Conservation (phyloP, 164 flowering plant genomes). For the Saururus chinensis region DNA sequence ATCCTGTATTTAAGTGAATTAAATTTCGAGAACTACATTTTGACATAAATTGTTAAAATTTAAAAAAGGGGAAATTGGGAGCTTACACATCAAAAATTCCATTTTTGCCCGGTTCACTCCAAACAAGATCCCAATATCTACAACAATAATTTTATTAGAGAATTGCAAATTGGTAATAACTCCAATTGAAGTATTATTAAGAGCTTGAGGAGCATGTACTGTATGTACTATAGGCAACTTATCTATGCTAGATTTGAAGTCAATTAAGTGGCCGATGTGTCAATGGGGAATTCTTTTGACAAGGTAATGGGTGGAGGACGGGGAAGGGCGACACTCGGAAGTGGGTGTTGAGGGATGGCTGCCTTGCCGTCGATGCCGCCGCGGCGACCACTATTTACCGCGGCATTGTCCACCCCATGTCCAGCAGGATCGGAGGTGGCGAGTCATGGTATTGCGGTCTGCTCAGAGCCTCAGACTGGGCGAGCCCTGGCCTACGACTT, state of each 20-base stretch:
- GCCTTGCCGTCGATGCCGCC: slow-evolving; percentile 88
- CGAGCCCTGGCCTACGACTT: slow-evolving; percentile 51
- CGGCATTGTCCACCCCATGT: slow-evolving; percentile 69
- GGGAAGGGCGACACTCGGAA: slow-evolving; percentile 70
- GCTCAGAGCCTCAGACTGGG: slow-evolving; percentile 32
- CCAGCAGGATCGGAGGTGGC: slow-evolving; percentile 97
- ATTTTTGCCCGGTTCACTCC: slow-evolving; percentile 16
- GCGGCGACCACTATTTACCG: slow-evolving; percentile 78
- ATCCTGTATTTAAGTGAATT: background rate
- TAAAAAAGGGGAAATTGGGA: background rate
- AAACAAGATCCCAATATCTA: slow-evolving; percentile 38
- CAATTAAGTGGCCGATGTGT: too few relatives aligned
- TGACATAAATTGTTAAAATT: background rate
- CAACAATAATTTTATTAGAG: background rate
- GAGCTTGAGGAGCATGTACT: background rate
- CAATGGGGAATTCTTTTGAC: too few relatives aligned
- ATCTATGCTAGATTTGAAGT: too few relatives aligned
- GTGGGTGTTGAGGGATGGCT: slow-evolving; percentile 56
- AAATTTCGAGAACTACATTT: background rate
- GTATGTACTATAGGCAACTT: too few relatives aligned
- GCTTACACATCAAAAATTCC: slow-evolving; percentile 22
- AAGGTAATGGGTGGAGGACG: slow-evolving; percentile 85
- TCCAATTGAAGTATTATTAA: background rate
- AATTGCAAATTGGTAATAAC: background rate
- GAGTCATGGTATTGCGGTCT: slow-evolving; percentile 61